Base-by-base conservation (phyloP, 2,329 filamentous ascomycete genomes). In the Colletotrichum simmondsii region DNA sequence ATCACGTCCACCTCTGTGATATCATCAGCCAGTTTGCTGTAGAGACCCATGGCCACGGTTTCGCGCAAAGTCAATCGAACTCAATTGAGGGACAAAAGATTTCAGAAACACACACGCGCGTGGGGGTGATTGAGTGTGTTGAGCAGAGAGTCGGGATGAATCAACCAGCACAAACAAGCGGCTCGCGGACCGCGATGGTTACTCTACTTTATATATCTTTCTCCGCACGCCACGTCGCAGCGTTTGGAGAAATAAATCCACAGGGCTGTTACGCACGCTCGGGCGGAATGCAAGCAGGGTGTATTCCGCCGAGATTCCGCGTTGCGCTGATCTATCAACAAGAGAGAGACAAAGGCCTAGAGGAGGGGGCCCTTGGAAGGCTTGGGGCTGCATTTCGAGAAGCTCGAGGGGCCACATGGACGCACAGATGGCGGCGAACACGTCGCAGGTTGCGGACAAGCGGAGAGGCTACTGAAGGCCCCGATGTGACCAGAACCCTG, bases 1-100 rank as follows among this genome's bases (percentile, higher is more conserved):
- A 89, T 86, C 59, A 89, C 82, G 71, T 89, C 87, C 22, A 88
- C 85, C 74, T 87, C 85, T 46, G 82, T 70, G 22, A 85, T 74
- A 14, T 78, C 78, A 32, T 83, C 80, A n/a, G 68, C 67, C n/a
- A 78, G 63, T 32, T 72, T 77, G 14, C 35, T 76, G 57, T 75
- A 75, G 1, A 76, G 53, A 71, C 78, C 77, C 80, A 80, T 79
- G 28, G 22, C 10, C 14, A 11, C 49, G 42, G 53, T 52, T 19
- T 8, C 28, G 4, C 28, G 30, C 5, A 30, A 26, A 35, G n/a
- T n/a, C 4, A 37, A 10, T 57, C 5, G 24, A 3, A 16, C 12
- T 10, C 8, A 12, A 37, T 19, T 22, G 30, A 32, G 28, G 5
- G 4, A 7, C n/a, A 26, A 22, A 28, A 11, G n/a, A 28, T 22